phyloP scores from a whole-genome alignment of 1,139 yeast genomes.

The Pichia sp. region DNA sequence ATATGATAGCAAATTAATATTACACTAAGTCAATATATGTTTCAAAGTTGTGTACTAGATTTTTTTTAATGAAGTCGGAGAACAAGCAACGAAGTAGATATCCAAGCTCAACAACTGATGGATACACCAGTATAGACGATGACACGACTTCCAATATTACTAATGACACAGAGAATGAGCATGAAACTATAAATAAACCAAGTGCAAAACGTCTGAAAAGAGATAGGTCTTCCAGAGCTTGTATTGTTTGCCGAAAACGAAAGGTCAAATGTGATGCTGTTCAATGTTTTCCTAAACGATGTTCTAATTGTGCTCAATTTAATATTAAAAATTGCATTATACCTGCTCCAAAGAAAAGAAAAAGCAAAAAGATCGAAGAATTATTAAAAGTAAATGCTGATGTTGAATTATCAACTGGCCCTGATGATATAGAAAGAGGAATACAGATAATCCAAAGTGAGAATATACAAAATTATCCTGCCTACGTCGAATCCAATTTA shows the following conservation, averaged over 20 bases:
- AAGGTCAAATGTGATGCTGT: conserved; percentile 51
- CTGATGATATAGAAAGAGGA: neutral
- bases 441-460: too few relatives aligned
- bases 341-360: conserved; percentile 33
- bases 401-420: neutral
- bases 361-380: conserved; percentile 20
- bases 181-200: neutral
- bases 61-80: too few relatives aligned
- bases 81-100: neutral
- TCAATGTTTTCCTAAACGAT: conserved; percentile 39
- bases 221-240: conserved; percentile 49
- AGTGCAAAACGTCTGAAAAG: conserved; percentile 29
- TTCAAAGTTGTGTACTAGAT: too few relatives aligned
- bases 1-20: too few relatives aligned
- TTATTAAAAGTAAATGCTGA: conserved; percentile 13
- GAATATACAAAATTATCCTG: conserved; percentile 4
- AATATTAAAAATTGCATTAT: conserved; percentile 46
- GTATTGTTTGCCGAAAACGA: conserved; percentile 50
- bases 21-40: too few relatives aligned
- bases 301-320: conserved; percentile 52
- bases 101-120: neutral
- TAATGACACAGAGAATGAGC: neutral
- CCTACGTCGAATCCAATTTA: conserved; percentile 13
- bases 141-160: too few relatives aligned
- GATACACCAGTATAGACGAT: too few relatives aligned